These are phyloP conservation scores for Oryza longistaminata DNA, from an alignment of 176 grass and related monocot species.

Conservation along the genomic window DNA sequence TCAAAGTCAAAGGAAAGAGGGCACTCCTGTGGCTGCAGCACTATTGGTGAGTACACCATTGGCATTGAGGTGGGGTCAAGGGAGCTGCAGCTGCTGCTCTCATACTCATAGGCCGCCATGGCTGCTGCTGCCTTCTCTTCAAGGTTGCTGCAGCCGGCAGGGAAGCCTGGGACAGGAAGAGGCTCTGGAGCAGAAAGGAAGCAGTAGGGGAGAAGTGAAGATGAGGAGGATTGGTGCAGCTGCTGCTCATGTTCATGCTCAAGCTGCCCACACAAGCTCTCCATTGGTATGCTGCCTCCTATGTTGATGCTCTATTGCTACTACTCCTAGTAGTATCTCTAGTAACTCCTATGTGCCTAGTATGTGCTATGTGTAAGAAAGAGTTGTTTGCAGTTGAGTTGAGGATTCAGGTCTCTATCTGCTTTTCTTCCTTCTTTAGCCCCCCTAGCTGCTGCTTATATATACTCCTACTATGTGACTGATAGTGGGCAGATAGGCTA, in stretches of 20 bases:
- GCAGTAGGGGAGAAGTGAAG: constrained; percentile 6
- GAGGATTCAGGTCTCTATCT: too few species aligned
- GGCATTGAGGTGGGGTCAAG: constrained; percentile 20
- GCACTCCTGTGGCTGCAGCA: constrained; percentile 13
- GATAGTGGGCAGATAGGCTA: too few species aligned
- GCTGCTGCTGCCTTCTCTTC: background rate
- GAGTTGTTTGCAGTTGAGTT: too few species aligned
- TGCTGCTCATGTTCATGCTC: background rate
- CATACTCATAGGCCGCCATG: constrained; percentile 24
- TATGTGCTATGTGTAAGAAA: too few species aligned
- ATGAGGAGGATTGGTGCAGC: background rate
- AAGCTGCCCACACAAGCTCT: background rate
- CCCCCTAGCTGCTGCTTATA: too few species aligned
- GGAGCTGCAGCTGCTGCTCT: constrained; percentile 13
- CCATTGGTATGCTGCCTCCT: background rate
- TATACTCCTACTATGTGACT: too few species aligned
- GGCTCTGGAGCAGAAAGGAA: background rate
- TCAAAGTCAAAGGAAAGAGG: background rate
- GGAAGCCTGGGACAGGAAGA: constrained; percentile 1
- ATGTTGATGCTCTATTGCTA: too few species aligned
- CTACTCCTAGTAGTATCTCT: too few species aligned
- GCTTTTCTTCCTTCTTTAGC: too few species aligned
- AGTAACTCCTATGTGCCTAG: too few species aligned
- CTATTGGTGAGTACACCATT: constrained; percentile 6
- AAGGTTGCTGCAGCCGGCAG: background rate